Conservation (phyloP, 2,329 filamentous ascomycete genomes). For the Hypoxylon rubiginosum region DNA sequence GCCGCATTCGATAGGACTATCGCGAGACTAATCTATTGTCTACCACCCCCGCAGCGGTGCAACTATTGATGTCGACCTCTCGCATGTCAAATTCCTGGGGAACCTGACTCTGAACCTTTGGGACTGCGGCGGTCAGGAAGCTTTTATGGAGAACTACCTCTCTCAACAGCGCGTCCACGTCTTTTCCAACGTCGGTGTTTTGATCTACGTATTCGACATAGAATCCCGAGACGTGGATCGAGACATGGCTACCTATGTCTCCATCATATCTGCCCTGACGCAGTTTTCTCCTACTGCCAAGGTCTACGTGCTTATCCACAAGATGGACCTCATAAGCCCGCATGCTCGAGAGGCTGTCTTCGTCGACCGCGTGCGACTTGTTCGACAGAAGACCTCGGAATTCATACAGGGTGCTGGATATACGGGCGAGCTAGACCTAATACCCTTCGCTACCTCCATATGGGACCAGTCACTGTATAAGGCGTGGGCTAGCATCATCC, state of each 20-base stretch:
- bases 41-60: slow-evolving; percentile 70
- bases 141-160: slow-evolving; percentile 98
- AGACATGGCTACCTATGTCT: slow-evolving; percentile 91
- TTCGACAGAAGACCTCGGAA: slow-evolving; percentile 78
- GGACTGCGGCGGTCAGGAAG: slow-evolving; percentile 99
- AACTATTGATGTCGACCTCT: slow-evolving; percentile 98
- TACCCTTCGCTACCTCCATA: slow-evolving; percentile 94
- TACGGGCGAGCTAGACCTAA: slow-evolving; percentile 72
- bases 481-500: slow-evolving; percentile 98
- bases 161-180: slow-evolving; percentile 95
- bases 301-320: slow-evolving; percentile 97
- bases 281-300: slow-evolving; percentile 86
- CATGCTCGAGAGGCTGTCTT: slow-evolving; percentile 85
- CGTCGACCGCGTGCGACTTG: slow-evolving; percentile 82
- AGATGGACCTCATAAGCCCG: slow-evolving; percentile 94
- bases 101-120: slow-evolving; percentile 97
- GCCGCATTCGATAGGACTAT: background rate
- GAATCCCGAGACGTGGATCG: slow-evolving; percentile 94
- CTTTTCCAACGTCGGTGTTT: slow-evolving; percentile 94
- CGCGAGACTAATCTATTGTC: background rate
- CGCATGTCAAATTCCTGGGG: slow-evolving; percentile 98
- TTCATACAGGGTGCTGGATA: slow-evolving; percentile 60
- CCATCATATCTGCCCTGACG: slow-evolving; percentile 87
- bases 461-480: slow-evolving; percentile 99
- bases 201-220: slow-evolving; percentile 99